phyloP scores from a whole-genome alignment of 352 stramenopile genomes.

The Phytophthora europaea region DNA sequence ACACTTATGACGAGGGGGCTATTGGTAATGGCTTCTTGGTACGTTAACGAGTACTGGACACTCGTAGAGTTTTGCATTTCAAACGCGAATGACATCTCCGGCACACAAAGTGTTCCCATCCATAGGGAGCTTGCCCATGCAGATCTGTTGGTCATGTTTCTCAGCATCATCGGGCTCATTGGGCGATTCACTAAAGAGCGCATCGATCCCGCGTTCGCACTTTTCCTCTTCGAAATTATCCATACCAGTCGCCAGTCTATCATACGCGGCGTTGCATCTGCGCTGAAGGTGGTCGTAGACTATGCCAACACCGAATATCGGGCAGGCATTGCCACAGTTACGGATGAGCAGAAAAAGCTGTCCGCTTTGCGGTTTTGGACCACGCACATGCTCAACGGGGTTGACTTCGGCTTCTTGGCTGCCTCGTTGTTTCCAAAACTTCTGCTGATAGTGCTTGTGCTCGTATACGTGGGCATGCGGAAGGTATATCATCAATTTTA shows the following conservation, averaged over 20 bases:
- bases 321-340: conserved; percentile 26
- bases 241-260: conserved; percentile 25
- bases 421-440: conserved; percentile 22
- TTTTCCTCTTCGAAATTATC: conserved; percentile 42
- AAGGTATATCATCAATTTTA: conserved; percentile 31
- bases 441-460: conserved; percentile 20
- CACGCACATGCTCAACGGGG: conserved; percentile 28
- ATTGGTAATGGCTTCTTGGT: conserved; percentile 39
- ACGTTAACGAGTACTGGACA: conserved; percentile 48
- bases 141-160: conserved; percentile 49
- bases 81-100: conserved; percentile 21
- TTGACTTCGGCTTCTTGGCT: conserved; percentile 34
- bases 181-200: conserved; percentile 33
- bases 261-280: background rate
- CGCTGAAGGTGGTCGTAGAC: conserved; percentile 4
- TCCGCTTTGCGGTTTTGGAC: conserved; percentile 35
- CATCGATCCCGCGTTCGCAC: conserved; percentile 43
- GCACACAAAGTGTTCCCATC: conserved; percentile 23
- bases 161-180: conserved; percentile 38
- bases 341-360: conserved; percentile 20
- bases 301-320: conserved; percentile 27
- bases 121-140: conserved; percentile 37
- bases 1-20: conserved; percentile 41
- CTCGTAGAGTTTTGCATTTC: conserved; percentile 38
- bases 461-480: conserved; percentile 25